phyloP scores from a whole-genome alignment of 805 yeast genomes.

The Hanseniaspora jakobsenii region DNA sequence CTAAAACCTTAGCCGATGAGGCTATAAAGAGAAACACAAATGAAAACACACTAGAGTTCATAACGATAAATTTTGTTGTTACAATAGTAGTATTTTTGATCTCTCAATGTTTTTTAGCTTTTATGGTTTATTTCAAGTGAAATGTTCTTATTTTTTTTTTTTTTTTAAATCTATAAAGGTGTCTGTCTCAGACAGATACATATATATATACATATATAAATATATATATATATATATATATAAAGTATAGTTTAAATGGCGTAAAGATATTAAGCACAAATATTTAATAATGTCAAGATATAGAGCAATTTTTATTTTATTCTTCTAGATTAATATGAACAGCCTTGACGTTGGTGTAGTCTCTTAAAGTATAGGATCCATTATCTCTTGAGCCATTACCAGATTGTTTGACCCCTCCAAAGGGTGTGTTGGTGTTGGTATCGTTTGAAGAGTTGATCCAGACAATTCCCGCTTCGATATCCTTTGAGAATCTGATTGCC shows the following conservation, averaged over 20 bases:
- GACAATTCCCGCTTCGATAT: slow-evolving; percentile 38
- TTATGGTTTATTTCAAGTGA: no score
- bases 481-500: slow-evolving; percentile 33
- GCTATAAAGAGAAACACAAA: slow-evolving; percentile 3
- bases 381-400: slow-evolving; percentile 54
- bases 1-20: not conserved
- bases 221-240: not conserved
- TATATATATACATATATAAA: not conserved
- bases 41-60: not conserved
- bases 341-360: slow-evolving; percentile 55
- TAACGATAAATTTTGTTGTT: not conserved
- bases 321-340: slow-evolving; percentile 54
- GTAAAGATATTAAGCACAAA: not conserved
- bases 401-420: slow-evolving; percentile 57
- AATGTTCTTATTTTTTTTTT: no score
- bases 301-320: slow-evolving; percentile 17
- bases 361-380: slow-evolving; percentile 51
- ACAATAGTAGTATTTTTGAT: not conserved
- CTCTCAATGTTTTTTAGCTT: not conserved
- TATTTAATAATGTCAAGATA: not conserved
- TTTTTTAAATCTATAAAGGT: no score
- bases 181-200: no score
- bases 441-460: slow-evolving; percentile 52
- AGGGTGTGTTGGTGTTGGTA: slow-evolving; percentile 45
- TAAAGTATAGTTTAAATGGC: no score